Evolutionary conservation across 2,329 filamentous ascomycete species (phyloP).

Genomic region (Colletotrichum godetiae): DNA sequence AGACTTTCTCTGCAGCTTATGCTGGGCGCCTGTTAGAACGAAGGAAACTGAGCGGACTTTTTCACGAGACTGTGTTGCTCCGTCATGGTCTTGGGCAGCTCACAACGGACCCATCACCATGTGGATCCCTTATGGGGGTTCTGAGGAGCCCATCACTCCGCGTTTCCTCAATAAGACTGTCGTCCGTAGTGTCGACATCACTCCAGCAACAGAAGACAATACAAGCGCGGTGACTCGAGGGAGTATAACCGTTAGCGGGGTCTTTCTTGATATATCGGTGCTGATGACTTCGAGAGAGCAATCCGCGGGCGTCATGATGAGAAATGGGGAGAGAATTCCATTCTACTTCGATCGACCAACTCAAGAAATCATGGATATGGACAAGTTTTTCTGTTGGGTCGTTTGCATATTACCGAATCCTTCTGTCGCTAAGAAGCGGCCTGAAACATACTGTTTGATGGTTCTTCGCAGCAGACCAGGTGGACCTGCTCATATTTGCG

Average conservation of each 20-base stretch:
- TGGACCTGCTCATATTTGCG: background rate
- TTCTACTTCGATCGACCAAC: background rate
- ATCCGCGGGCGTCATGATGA: background rate
- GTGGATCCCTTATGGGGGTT: constrained; percentile 10
- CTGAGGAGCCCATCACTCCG: background rate
- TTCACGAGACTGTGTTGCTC: background rate
- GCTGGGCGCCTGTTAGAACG: background rate
- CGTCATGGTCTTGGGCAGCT: constrained; percentile 12
- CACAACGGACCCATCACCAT: constrained; percentile 12
- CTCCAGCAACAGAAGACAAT: background rate
- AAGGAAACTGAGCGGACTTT: background rate
- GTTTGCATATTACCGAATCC: background rate
- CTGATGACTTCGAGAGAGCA: background rate
- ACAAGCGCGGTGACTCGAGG: background rate
- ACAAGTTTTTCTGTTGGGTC: constrained; percentile 2
- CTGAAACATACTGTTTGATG: background rate
- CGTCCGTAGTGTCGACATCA: background rate
- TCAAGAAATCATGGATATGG: no score
- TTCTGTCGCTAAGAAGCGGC: background rate
- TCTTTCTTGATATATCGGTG: background rate
- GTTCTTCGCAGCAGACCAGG: background rate
- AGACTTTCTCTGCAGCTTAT: constrained; percentile 12
- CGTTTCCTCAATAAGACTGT: background rate
- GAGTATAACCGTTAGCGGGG: background rate
- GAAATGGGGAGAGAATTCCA: background rate